Evolutionary conservation across 352 stramenopile species (phyloP).

Genomic region (Phytophthora tubulina): DNA sequence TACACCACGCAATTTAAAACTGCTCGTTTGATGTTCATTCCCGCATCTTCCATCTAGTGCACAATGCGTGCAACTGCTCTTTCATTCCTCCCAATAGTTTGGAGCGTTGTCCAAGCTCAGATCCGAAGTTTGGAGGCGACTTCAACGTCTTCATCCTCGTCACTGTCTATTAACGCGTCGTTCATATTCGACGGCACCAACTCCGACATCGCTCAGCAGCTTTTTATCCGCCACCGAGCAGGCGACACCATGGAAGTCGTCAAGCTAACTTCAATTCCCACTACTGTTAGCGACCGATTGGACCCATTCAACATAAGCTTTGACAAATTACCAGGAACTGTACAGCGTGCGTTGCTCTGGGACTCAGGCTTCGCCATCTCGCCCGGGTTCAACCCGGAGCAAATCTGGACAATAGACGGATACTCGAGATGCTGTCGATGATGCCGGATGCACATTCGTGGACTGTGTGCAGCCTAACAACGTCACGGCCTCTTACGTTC

Average conservation of each 20-base stretch:
- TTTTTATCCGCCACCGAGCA: constrained; percentile 34
- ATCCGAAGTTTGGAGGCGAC: neutral
- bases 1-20: too few species aligned
- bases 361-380: constrained; percentile 6
- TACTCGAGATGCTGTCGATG: constrained; percentile 11
- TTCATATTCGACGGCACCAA: constrained; percentile 43
- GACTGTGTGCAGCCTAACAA: constrained; percentile 40
- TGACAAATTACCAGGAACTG: neutral
- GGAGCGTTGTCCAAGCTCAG: neutral
- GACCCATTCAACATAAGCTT: neutral
- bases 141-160: constrained; percentile 2
- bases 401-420: constrained; percentile 31
- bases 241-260: constrained; percentile 3
- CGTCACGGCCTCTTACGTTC: constrained; percentile 14
- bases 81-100: neutral
- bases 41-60: neutral
- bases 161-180: neutral
- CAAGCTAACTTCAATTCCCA: constrained; percentile 8
- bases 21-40: neutral
- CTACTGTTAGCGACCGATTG: constrained; percentile 16
- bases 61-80: too few species aligned
- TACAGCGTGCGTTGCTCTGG: neutral
- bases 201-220: constrained; percentile 41
- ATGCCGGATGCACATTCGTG: constrained; percentile 22
- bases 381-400: constrained; percentile 12